A percentile compares a stretch with the other conserved stretches of the same genome.
Evolutionary conservation across 2,329 filamentous ascomycete species (phyloP).

Genomic region (Colletotrichum camelliae): DNA sequence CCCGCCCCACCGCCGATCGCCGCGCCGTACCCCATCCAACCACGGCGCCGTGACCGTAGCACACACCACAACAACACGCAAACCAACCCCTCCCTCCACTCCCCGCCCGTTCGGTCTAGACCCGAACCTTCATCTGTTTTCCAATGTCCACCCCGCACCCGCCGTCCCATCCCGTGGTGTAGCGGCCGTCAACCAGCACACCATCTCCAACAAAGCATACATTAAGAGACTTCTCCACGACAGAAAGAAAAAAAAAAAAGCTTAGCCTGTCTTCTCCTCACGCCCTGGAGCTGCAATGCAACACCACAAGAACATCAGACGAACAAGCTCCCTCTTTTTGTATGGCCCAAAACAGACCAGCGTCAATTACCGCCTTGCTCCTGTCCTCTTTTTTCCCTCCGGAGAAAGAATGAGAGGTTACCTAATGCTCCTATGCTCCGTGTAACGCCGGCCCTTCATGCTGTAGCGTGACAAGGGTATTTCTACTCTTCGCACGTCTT

Average conservation of each 20-base stretch:
- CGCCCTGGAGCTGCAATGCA: background rate
- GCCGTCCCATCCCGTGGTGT: background rate
- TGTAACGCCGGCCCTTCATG: constrained; percentile 12
- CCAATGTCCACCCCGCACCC: background rate
- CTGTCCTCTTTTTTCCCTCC: background rate
- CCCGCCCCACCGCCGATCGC: background rate
- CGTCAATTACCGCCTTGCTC: background rate
- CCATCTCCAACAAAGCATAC: background rate
- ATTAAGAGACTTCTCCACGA: background rate
- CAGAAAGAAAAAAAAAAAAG: background rate
- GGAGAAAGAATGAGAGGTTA: background rate
- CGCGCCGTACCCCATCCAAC: background rate
- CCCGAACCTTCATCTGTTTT: background rate
- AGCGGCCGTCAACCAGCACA: background rate
- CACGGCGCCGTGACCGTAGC: constrained; percentile 3
- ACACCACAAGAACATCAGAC: background rate
- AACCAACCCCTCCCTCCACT: background rate
- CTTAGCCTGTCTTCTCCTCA: background rate
- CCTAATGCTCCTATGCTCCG: background rate
- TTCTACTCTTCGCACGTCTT: background rate
- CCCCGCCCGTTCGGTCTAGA: background rate
- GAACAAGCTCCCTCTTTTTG: background rate
- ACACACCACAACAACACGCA: background rate
- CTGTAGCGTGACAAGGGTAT: background rate
- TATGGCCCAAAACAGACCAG: background rate